A percentile compares a stretch with the other conserved stretches of the same genome.
Evolutionary conservation across 495 filamentous ascomycete species (phyloP).

Genomic region (Talaromyces stipitatus): DNA sequence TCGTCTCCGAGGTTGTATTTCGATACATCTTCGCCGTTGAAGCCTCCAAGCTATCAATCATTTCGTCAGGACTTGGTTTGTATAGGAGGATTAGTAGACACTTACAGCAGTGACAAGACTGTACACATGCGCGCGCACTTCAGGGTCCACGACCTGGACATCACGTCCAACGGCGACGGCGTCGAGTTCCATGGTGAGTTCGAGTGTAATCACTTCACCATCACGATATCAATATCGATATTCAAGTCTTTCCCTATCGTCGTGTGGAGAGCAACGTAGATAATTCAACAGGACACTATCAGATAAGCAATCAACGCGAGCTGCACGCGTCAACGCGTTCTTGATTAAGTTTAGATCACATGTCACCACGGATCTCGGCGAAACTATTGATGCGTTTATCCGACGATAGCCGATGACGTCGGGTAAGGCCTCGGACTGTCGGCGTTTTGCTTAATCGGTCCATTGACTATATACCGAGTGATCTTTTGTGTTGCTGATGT

Average conservation of each 20-base stretch:
- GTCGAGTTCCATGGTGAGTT: slow-evolving; percentile 34
- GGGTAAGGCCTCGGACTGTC: slow-evolving; percentile 22
- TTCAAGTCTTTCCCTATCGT: not conserved
- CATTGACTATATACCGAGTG: not conserved
- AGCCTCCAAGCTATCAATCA: slow-evolving; percentile 67
- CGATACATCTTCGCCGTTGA: slow-evolving; percentile 70
- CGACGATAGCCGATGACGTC: slow-evolving; percentile 41
- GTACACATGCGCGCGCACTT: slow-evolving; percentile 84
- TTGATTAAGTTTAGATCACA: not conserved
- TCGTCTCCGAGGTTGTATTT: slow-evolving; percentile 89
- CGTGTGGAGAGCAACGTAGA: not conserved
- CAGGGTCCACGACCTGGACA: slow-evolving; percentile 62
- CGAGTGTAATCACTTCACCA: not conserved
- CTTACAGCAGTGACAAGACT: slow-evolving; percentile 86
- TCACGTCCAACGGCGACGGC: slow-evolving; percentile 26
- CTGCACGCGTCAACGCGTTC: slow-evolving; percentile 5
- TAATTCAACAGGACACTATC: not conserved
- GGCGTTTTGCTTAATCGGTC: slow-evolving; percentile 1
- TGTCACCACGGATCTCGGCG: not conserved
- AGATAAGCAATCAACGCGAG: slow-evolving; percentile 1
- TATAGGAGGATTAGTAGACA: slow-evolving; percentile 12
- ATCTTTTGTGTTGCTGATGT: slow-evolving; percentile 1
- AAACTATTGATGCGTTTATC: slow-evolving; percentile 15
- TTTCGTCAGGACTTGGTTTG: slow-evolving; percentile 14
- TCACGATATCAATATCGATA: not conserved